Percentiles rank a stretch among this genome's conserved stretches.
Conservation (phyloP, 495 filamentous ascomycete species). For the Talaromyces proteolyticus region DNA sequence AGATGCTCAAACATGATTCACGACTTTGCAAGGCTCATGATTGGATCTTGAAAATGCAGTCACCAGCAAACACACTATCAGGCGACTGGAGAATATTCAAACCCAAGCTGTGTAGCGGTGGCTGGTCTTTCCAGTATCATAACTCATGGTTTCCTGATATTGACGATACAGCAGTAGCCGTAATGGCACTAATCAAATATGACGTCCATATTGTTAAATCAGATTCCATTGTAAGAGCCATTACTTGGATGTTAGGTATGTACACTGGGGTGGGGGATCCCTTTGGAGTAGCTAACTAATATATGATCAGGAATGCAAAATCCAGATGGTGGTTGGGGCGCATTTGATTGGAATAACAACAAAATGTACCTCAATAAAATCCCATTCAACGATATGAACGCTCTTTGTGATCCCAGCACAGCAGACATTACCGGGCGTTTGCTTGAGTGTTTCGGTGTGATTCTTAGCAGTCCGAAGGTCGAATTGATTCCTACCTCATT, state of each 20-base stretch:
- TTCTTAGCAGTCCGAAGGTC: conserved; percentile 11
- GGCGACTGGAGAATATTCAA: conserved; percentile 28
- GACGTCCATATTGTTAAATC: conserved; percentile 8
- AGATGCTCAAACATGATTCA: too few species aligned
- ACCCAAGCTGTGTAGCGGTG: conserved; percentile 17
- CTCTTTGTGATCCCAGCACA: conserved; percentile 24
- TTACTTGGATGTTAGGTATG: conserved; percentile 28
- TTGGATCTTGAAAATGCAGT: conserved; percentile 17
- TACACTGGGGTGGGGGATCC: too few species aligned
- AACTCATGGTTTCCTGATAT: conserved; percentile 34
- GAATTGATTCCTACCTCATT: not conserved
- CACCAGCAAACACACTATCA: conserved; percentile 17
- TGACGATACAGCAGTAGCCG: conserved; percentile 34
- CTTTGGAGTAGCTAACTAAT: too few species aligned
- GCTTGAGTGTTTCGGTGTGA: conserved; percentile 33
- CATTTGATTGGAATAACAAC: conserved; percentile 35
- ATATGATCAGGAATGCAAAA: conserved; percentile 49
- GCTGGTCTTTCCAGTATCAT: conserved; percentile 28
- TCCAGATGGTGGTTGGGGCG: conserved; percentile 35
- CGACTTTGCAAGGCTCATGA: conserved; percentile 8
- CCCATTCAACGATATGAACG: conserved; percentile 39
- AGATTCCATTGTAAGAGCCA: conserved; percentile 10
- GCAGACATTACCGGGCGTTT: conserved; percentile 32
- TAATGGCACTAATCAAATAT: conserved; percentile 26
- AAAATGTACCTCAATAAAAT: conserved; percentile 31